Conservation (phyloP, 75 land plant species). For the Ceratopteris richardii region DNA sequence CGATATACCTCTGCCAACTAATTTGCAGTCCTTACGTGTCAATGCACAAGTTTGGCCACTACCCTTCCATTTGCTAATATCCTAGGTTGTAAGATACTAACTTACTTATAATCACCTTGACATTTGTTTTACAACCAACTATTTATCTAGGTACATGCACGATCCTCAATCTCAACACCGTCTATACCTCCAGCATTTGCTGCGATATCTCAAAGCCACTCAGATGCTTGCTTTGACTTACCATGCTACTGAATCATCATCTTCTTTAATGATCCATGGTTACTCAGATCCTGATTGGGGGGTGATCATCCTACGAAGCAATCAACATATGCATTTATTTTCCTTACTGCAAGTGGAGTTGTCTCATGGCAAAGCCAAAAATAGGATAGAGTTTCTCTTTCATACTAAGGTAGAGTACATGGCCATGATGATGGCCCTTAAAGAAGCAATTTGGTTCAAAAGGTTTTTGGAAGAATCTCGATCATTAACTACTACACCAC, state of each 20-base stretch:
- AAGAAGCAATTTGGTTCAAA: conserved; percentile 21
- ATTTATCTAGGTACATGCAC: conserved; percentile 20
- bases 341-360: neutral
- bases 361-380: conserved; percentile 14
- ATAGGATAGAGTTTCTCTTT: conserved; percentile 15
- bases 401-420: conserved; percentile 23
- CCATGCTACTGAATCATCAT: conserved; percentile 5
- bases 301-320: conserved; percentile 21
- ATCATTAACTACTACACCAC: neutral
- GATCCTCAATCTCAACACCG: conserved; percentile 19
- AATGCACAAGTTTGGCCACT: neutral
- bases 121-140: conserved; percentile 17
- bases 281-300: conserved; percentile 37
- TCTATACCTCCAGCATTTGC: conserved; percentile 15
- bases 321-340: conserved; percentile 29
- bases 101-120: conserved; percentile 13
- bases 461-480: conserved; percentile 3
- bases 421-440: conserved; percentile 12
- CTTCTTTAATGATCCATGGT: conserved; percentile 3
- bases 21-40: too few relatives aligned
- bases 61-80: neutral
- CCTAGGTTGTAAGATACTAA: neutral
- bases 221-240: conserved; percentile 11
- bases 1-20: neutral
- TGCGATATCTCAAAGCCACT: conserved; percentile 23